Conservation (phyloP, 2,329 filamentous ascomycete genomes). For the Cercospora janseana region DNA sequence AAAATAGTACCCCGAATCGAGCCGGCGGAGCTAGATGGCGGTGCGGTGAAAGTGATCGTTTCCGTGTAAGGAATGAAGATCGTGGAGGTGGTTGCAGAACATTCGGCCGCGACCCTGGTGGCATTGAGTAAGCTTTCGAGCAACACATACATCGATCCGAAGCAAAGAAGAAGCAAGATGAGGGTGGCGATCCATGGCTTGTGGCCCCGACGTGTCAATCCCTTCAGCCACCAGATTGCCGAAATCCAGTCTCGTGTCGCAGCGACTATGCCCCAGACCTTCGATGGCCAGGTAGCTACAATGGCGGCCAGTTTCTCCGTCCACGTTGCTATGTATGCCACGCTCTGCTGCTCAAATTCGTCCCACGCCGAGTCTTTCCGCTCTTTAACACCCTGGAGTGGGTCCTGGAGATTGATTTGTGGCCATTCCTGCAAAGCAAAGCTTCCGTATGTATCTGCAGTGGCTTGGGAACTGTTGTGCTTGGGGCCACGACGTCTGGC, state of each 20-base stretch:
- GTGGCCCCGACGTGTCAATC: background rate
- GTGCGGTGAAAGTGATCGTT: conserved; percentile 24
- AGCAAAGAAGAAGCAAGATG: conserved; percentile 27
- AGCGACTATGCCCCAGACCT: background rate
- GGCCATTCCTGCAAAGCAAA: background rate
- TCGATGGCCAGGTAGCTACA: background rate
- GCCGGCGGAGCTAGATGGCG: conserved; percentile 8
- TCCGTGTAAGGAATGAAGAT: conserved; percentile 33
- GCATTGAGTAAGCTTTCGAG: conserved; percentile 33
- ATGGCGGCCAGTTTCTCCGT: background rate
- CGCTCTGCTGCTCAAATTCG: background rate
- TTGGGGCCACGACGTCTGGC: background rate
- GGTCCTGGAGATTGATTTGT: background rate
- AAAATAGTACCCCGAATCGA: conserved; percentile 8
- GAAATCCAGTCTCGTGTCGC: background rate
- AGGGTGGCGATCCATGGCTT: background rate
- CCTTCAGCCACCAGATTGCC: conserved; percentile 13
- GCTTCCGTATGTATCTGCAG: background rate
- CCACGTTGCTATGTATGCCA: background rate
- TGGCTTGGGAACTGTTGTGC: background rate
- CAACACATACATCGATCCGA: conserved; percentile 27
- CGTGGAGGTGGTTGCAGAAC: conserved; percentile 26
- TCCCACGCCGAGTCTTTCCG: conserved; percentile 8
- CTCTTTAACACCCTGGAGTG: background rate
- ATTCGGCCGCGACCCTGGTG: conserved; percentile 33